A percentile compares a stretch with the other conserved stretches of the same genome.
phyloP scores from a whole-genome alignment of 345 rosid genomes.

The Mangifera indica region DNA sequence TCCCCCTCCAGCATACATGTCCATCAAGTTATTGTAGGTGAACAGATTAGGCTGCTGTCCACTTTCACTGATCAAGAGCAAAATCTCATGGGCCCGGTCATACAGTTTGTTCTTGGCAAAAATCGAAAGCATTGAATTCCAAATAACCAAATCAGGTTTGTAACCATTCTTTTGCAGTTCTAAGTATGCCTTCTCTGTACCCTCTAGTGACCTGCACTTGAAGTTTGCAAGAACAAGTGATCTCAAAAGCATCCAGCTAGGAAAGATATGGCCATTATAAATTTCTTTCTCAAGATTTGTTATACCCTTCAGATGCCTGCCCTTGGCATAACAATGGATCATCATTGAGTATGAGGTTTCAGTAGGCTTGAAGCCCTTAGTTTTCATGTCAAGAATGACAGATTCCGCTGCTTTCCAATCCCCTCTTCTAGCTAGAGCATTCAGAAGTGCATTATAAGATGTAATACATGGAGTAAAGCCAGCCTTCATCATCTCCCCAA shows the following conservation, averaged over 20 bases:
- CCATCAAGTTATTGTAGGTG: conserved; percentile 88
- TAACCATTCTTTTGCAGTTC: conserved; percentile 58
- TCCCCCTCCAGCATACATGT: conserved; percentile 80
- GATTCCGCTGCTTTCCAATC: conserved; percentile 79
- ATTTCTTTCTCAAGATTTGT: conserved; percentile 67
- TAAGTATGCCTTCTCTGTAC: conserved; percentile 68
- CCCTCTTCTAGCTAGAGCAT: conserved; percentile 78
- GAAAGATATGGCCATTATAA: conserved; percentile 61
- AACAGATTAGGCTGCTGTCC: conserved; percentile 81
- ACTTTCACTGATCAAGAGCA: conserved; percentile 46
- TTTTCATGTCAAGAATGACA: conserved; percentile 67
- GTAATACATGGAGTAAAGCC: conserved; percentile 77
- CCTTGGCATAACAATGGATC: conserved; percentile 77
- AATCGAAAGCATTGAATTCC: conserved; percentile 75
- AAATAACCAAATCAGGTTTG: conserved; percentile 79
- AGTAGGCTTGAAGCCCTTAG: conserved; percentile 69
- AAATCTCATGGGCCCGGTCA: conserved; percentile 54
- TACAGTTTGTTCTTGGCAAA: conserved; percentile 66
- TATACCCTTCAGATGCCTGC: conserved; percentile 64
- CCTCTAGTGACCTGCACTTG: conserved; percentile 63
- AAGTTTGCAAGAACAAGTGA: conserved; percentile 66
- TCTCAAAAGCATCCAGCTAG: conserved; percentile 93
- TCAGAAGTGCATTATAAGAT: conserved; percentile 83
- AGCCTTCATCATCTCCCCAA: conserved; percentile 66
- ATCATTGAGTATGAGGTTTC: conserved; percentile 76